Evolutionary conservation across 345 rosid species (phyloP).

Genomic region (Salix dunnii): DNA sequence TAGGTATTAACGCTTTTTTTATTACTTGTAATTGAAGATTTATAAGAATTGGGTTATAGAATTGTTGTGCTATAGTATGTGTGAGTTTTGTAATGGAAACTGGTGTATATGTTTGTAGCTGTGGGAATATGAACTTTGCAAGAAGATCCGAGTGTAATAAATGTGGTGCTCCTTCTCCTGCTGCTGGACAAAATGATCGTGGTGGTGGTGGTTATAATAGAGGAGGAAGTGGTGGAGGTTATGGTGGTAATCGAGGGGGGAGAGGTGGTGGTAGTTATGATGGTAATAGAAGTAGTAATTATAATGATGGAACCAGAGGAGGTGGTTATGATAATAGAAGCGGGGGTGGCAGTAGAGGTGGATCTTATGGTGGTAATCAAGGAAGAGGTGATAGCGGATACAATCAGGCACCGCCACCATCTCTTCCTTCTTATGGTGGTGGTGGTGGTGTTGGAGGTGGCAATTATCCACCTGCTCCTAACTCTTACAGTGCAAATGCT

Average conservation of each 20-base stretch:
- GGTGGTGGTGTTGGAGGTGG: constrained; percentile 36
- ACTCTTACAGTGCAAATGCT: constrained; percentile 44
- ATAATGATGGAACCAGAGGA: constrained; percentile 33
- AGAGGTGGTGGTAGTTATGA: constrained; percentile 30
- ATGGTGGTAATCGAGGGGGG: constrained; percentile 46
- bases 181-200: constrained; percentile 38
- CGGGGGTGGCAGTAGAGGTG: constrained; percentile 48
- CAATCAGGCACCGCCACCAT: constrained; percentile 66
- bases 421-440: constrained; percentile 61
- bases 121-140: constrained; percentile 96
- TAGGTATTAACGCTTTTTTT: neutral
- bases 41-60: neutral
- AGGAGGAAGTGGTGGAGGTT: constrained; percentile 59
- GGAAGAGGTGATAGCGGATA: constrained; percentile 65
- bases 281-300: constrained; percentile 21
- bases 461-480: constrained; percentile 57
- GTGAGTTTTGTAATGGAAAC: constrained; percentile 22
- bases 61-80: neutral
- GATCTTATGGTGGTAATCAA: constrained; percentile 64
- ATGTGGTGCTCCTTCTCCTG: constrained; percentile 79
- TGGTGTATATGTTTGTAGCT: constrained; percentile 54
- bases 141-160: constrained; percentile 95
- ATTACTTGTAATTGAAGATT: neutral
- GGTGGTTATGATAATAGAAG: constrained; percentile 27
- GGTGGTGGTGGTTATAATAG: constrained; percentile 27